These are phyloP conservation scores for Myxozyma geophila DNA, from an alignment of 805 yeast genomes.

Conservation along the genomic window DNA sequence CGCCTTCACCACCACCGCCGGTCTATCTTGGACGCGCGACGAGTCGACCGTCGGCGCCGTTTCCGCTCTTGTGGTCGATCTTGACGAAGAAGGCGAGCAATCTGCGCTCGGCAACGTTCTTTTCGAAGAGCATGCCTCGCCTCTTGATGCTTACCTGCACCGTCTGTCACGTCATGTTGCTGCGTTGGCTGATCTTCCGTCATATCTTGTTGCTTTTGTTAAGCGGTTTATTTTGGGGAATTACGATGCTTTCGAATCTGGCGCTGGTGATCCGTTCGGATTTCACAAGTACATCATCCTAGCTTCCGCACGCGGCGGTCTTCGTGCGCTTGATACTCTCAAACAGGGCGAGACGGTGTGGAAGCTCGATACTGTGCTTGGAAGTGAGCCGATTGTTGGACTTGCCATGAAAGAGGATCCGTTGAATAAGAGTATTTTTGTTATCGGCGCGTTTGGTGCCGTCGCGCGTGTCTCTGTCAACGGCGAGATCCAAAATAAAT, in stretches of 20 bases:
- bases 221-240: constrained; percentile 28
- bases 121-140: constrained; percentile 41
- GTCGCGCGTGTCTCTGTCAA: constrained; percentile 13
- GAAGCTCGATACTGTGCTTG: constrained; percentile 31
- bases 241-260: constrained; percentile 19
- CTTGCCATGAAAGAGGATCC: constrained; percentile 10
- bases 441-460: constrained; percentile 24
- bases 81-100: constrained; percentile 37
- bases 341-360: constrained; percentile 40
- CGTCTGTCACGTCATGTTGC: constrained; percentile 40
- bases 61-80: constrained; percentile 41
- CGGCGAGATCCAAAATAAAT: constrained; percentile 9
- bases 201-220: constrained; percentile 13
- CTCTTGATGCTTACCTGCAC: constrained; percentile 40
- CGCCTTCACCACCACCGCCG: constrained; percentile 7
- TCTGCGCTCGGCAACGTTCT: constrained; percentile 40
- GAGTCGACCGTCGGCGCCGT: constrained; percentile 41
- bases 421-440: constrained; percentile 1
- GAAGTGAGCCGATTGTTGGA: constrained; percentile 22
- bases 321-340: constrained; percentile 43
- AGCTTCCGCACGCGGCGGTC: constrained; percentile 40
- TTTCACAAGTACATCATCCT: constrained; percentile 44
- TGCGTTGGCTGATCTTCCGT: constrained; percentile 36
- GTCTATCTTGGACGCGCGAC: constrained; percentile 40
- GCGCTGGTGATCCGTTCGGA: constrained; percentile 42